Conservation (phyloP, 345 rosid genomes). For the Geranium rotundifolium region DNA sequence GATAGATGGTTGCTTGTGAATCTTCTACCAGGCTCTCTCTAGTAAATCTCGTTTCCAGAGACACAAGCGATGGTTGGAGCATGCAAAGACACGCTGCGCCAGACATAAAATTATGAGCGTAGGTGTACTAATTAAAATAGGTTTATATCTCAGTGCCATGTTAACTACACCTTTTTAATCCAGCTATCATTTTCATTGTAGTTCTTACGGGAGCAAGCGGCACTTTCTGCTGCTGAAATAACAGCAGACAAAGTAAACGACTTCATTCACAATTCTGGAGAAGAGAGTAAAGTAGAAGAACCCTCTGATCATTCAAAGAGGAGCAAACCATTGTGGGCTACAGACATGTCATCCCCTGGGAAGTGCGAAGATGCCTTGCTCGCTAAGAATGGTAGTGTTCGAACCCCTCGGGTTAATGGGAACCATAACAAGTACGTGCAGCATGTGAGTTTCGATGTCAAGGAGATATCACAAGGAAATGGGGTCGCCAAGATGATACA, state of each 20-base stretch:
- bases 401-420: constrained; percentile 76
- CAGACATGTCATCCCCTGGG: constrained; percentile 31
- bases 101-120: constrained; percentile 94
- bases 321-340: constrained; percentile 51
- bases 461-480: constrained; percentile 43
- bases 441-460: constrained; percentile 26
- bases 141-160: neutral
- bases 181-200: constrained; percentile 22
- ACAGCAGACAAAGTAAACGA: constrained; percentile 61
- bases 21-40: constrained; percentile 61
- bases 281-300: constrained; percentile 53
- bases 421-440: constrained; percentile 61
- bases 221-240: constrained; percentile 65
- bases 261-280: constrained; percentile 63
- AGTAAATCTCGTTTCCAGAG: constrained; percentile 85
- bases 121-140: constrained; percentile 12
- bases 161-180: constrained; percentile 5
- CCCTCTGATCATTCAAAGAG: constrained; percentile 28
- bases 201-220: constrained; percentile 95
- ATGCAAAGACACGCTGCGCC: constrained; percentile 92
- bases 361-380: constrained; percentile 23
- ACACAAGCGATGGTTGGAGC: constrained; percentile 83
- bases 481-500: constrained; percentile 53
- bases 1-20: neutral
- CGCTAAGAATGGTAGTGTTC: constrained; percentile 30